Evolutionary conservation across 179 eudicot species (phyloP).

Genomic region (Silene vulgaris): DNA sequence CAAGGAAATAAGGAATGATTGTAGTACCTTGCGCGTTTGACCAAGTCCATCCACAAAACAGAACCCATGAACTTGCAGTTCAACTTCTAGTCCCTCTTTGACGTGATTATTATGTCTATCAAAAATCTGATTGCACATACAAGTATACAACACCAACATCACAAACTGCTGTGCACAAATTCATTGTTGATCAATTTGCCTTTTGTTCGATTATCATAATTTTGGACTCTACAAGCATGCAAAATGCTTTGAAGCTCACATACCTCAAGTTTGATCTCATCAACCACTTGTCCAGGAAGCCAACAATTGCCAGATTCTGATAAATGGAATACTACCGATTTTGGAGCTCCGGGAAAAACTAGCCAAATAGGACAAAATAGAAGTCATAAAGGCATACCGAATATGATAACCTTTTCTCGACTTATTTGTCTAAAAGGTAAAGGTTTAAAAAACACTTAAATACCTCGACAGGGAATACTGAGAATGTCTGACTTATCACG

Average conservation of each 20-base stretch:
- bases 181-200: not conserved
- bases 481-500: constrained; percentile 29
- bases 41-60: constrained; percentile 31
- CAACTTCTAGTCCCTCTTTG: constrained; percentile 36
- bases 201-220: not conserved
- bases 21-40: constrained; percentile 26
- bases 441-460: not conserved
- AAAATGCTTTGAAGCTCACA: not conserved
- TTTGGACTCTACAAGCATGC: not conserved
- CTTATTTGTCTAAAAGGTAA: not conserved
- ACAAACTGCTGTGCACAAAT: not conserved
- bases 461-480: constrained; percentile 54
- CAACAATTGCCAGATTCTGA: constrained; percentile 27
- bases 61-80: constrained; percentile 43
- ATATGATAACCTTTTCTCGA: not conserved
- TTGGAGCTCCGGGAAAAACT: constrained; percentile 52
- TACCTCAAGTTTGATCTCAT: constrained; percentile 58
- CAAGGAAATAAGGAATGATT: not conserved
- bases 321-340: constrained; percentile 23
- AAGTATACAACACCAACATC: constrained; percentile 3
- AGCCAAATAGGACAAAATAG: not conserved
- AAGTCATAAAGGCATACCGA: not conserved
- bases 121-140: constrained; percentile 38
- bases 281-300: constrained; percentile 47
- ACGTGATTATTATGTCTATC: constrained; percentile 65